Percentiles rank a stretch among this genome's conserved stretches.
These are phyloP conservation scores for Ascoidea tarda DNA, from an alignment of 805 yeast genomes.

Conservation along the genomic window DNA sequence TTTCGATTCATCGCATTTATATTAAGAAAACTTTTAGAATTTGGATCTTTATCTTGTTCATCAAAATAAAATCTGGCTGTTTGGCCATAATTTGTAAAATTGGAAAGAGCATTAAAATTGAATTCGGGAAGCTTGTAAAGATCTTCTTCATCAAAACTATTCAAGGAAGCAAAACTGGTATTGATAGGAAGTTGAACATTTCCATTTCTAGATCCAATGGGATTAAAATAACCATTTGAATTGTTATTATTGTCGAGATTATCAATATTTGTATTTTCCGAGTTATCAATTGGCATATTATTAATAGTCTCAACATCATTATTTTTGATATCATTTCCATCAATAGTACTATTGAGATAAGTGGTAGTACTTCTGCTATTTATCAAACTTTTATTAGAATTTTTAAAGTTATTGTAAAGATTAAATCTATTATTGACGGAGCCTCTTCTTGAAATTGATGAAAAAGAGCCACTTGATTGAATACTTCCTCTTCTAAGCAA, in stretches of 20 bases:
- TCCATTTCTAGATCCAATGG: constrained; percentile 3
- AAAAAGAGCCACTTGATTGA: constrained; percentile 3
- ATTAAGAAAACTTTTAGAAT: background rate
- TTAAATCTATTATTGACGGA: background rate
- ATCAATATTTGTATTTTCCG: constrained; percentile 4
- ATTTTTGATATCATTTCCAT: background rate
- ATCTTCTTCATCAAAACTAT: constrained; percentile 33
- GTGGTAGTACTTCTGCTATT: background rate
- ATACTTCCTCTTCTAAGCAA: constrained; percentile 9
- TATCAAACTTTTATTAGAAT: background rate
- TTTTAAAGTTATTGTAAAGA: background rate
- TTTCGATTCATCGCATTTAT: background rate
- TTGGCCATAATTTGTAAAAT: background rate
- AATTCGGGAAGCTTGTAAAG: background rate
- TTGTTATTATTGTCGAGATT: constrained; percentile 1
- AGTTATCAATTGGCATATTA: background rate
- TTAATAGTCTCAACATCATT: constrained; percentile 2
- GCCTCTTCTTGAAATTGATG: background rate
- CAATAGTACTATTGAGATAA: constrained; percentile 1
- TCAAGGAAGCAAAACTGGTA: constrained; percentile 69
- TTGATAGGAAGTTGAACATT: constrained; percentile 54
- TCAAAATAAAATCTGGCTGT: constrained; percentile 9
- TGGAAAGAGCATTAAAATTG: background rate
- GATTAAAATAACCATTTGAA: background rate
- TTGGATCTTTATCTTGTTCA: constrained; percentile 3